Percentiles rank a stretch among this genome's conserved stretches.
Evolutionary conservation across 371 early-diverging fungal species (phyloP).

Genomic region (Zopfochytrium polystomum): DNA sequence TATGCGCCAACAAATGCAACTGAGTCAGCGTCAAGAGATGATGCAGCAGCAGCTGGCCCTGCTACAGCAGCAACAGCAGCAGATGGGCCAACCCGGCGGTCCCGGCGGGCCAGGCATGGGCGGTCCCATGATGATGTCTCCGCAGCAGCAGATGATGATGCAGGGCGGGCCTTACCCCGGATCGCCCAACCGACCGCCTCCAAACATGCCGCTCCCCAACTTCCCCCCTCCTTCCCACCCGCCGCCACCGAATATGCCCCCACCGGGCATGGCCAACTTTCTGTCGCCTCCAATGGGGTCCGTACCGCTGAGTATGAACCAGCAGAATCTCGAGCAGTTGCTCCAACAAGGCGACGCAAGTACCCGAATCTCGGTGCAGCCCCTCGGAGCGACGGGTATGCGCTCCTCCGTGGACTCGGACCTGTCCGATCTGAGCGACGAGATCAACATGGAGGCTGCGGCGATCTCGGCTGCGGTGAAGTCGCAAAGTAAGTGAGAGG

Average conservation of each 20-base stretch:
- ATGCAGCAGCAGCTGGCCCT: neutral
- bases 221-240: no score
- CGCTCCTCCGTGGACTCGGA: constrained; percentile 16
- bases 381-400: neutral
- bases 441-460: constrained; percentile 11
- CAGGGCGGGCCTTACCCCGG: no score
- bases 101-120: neutral
- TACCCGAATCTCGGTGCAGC: neutral
- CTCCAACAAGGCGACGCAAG: neutral
- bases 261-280: neutral
- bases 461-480: neutral
- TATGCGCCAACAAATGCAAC: neutral
- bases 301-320: neutral
- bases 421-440: constrained; percentile 13
- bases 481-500: neutral
- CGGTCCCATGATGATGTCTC: neutral
- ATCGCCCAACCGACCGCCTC: no score
- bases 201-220: no score
- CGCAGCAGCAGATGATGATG: neutral
- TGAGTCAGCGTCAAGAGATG: neutral
- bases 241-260: no score
- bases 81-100: neutral
- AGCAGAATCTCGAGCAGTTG: neutral
- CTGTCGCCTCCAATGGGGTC: no score
- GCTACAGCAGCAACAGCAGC: neutral